Percentiles rank a stretch among this genome's conserved stretches.
Conservation (phyloP, 768 basidiomycete genomes). For the Chalciporus piperatus region DNA sequence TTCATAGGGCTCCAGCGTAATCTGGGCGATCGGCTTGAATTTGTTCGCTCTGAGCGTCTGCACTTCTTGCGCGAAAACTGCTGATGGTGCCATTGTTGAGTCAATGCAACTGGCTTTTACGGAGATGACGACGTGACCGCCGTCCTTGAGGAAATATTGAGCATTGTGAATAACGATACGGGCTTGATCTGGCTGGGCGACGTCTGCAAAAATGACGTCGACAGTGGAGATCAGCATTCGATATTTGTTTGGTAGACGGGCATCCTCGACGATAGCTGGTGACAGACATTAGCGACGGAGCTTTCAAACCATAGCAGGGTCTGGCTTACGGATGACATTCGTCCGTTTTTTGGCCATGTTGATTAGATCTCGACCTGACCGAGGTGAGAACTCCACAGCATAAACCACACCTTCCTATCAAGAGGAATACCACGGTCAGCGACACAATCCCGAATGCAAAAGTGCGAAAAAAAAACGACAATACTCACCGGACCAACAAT, state of each 20-base stretch:
- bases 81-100: slow-evolving; percentile 87
- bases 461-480: slow-evolving; percentile 2
- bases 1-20: slow-evolving; percentile 92
- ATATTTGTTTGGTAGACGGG: slow-evolving; percentile 94
- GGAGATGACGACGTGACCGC: slow-evolving; percentile 90
- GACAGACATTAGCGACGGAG: background rate
- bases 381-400: slow-evolving; percentile 95
- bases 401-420: slow-evolving; percentile 91
- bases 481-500: slow-evolving; percentile 88
- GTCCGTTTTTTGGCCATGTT: slow-evolving; percentile 99
- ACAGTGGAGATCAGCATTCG: slow-evolving; percentile 94
- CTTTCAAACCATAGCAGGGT: background rate
- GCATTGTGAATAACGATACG: slow-evolving; percentile 94
- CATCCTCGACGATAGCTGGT: slow-evolving; percentile 93
- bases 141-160: slow-evolving; percentile 92
- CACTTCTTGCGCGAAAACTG: slow-evolving; percentile 87
- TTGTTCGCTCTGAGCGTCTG: slow-evolving; percentile 70
- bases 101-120: slow-evolving; percentile 99
- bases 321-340: slow-evolving; percentile 91
- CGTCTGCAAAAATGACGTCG: slow-evolving; percentile 97
- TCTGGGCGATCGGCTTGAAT: slow-evolving; percentile 94
- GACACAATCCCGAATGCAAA: background rate
- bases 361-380: slow-evolving; percentile 96
- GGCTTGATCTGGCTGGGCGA: slow-evolving; percentile 98
- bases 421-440: background rate